phyloP scores from a whole-genome alignment of 495 filamentous ascomycete species.

The Penicillium roqueforti region DNA sequence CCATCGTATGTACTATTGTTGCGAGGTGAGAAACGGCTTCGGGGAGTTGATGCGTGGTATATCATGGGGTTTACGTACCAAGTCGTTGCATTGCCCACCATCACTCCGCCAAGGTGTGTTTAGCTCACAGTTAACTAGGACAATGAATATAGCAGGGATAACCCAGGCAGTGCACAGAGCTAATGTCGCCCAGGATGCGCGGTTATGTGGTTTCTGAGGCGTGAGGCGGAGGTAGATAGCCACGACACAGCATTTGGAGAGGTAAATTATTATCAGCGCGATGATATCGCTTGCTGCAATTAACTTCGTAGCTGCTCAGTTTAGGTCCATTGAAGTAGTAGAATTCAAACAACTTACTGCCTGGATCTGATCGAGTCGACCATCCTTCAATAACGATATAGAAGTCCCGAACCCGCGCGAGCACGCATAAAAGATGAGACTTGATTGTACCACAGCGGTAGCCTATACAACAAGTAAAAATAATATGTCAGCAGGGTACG shows the following conservation, averaged over 20 bases:
- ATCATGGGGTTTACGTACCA: conserved; percentile 26
- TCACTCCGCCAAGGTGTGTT: conserved; percentile 37
- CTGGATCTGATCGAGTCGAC: conserved; percentile 32
- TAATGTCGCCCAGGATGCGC: conserved; percentile 32
- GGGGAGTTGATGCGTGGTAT: background rate
- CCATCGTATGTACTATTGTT: conserved; percentile 38
- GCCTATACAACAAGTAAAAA: conserved; percentile 16
- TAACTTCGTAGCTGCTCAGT: conserved; percentile 23
- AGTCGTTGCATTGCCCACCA: conserved; percentile 30
- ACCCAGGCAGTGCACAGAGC: conserved; percentile 34
- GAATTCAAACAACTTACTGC: conserved; percentile 22
- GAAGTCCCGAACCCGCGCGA: conserved; percentile 41
- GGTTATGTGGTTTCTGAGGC: conserved; percentile 41
- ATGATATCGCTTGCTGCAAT: conserved; percentile 40
- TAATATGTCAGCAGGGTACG: background rate
- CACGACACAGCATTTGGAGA: conserved; percentile 46
- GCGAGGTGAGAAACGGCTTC: background rate
- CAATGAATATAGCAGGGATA: conserved; percentile 32
- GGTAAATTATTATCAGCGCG: conserved; percentile 40
- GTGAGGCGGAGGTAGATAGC: conserved; percentile 47
- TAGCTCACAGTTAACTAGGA: conserved; percentile 38
- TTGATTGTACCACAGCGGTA: conserved; percentile 33
- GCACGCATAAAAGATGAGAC: conserved; percentile 33
- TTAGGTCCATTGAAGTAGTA: background rate
- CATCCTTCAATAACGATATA: conserved; percentile 28